A percentile compares a stretch with the other conserved stretches of the same genome.
Evolutionary conservation across 1,139 yeast genomes (phyloP).

Genomic region (Meyerozyma carpophila): DNA sequence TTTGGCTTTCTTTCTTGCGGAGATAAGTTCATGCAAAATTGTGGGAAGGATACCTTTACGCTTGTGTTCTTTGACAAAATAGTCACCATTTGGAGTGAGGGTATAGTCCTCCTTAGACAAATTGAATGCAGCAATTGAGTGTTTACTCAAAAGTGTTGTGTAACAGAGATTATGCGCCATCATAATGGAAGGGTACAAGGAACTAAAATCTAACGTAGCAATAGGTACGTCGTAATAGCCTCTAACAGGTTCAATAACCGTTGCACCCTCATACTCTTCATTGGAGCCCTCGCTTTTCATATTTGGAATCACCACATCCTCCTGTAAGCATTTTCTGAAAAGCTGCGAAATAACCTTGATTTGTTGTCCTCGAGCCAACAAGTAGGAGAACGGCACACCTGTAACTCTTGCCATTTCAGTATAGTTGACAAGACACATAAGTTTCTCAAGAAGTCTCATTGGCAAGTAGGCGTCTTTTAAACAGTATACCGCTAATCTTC

Average conservation of each 20-base stretch:
- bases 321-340: conserved; percentile 83
- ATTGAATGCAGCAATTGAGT: conserved; percentile 60
- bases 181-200: conserved; percentile 97
- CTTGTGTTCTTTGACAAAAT: conserved; percentile 67
- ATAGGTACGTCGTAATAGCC: conserved; percentile 97
- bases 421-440: conserved; percentile 94
- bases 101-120: conserved; percentile 76
- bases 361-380: conserved; percentile 91
- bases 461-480: conserved; percentile 95
- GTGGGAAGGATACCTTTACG: conserved; percentile 89
- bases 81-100: conserved; percentile 87
- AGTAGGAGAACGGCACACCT: conserved; percentile 93
- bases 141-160: conserved; percentile 73
- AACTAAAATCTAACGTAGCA: conserved; percentile 96
- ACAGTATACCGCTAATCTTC: conserved; percentile 95
- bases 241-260: conserved; percentile 93
- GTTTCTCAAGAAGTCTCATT: conserved; percentile 75
- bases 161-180: conserved; percentile 98
- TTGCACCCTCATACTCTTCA: conserved; percentile 98
- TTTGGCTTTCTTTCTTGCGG: conserved; percentile 92
- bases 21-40: conserved; percentile 78
- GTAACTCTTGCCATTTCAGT: conserved; percentile 99
- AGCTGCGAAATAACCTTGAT: conserved; percentile 94
- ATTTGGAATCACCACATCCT: conserved; percentile 86
- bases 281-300: conserved; percentile 74